Evolutionary conservation across 495 filamentous ascomycete species (phyloP).

Genomic region (Lasiosphaeriaceae sp.): DNA sequence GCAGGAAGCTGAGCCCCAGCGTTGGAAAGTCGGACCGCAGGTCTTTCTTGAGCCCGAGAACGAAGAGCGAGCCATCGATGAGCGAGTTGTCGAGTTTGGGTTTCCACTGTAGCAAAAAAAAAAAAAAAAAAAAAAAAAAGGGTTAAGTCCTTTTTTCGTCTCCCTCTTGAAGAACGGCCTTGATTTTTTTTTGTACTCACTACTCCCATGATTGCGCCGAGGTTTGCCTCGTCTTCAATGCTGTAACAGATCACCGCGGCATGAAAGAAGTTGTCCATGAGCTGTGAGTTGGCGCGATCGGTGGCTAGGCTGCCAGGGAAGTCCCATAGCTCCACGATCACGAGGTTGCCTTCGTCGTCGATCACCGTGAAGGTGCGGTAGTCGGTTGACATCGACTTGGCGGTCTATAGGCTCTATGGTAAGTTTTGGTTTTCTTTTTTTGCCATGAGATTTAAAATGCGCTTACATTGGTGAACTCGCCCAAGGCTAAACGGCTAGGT

Average conservation of each 20-base stretch:
- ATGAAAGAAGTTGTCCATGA: slow-evolving; percentile 23
- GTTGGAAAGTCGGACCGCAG: slow-evolving; percentile 4
- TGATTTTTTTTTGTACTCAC: slow-evolving; percentile 7
- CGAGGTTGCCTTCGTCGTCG: slow-evolving; percentile 3
- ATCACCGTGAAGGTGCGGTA: slow-evolving; percentile 10
- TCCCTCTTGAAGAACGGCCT: background rate
- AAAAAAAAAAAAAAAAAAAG: too few species aligned
- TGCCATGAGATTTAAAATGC: background rate
- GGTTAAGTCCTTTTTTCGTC: background rate
- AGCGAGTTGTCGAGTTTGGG: slow-evolving; percentile 20
- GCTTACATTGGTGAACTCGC: background rate
- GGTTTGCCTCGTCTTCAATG: slow-evolving; percentile 18
- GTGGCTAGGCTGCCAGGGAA: slow-evolving; percentile 18
- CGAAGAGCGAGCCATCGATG: slow-evolving; percentile 19
- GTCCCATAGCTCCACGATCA: slow-evolving; percentile 29
- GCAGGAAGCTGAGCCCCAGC: slow-evolving; percentile 16
- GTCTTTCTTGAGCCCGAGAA: slow-evolving; percentile 28
- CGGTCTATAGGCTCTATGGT: slow-evolving; percentile 1
- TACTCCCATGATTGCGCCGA: slow-evolving; percentile 4
- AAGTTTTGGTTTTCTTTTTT: background rate
- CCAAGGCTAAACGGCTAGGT: background rate
- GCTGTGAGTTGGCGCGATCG: background rate
- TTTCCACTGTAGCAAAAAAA: slow-evolving; percentile 19
- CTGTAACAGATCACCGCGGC: slow-evolving; percentile 28
- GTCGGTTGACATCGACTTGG: slow-evolving; percentile 13